Percentiles rank a stretch among this genome's conserved stretches.
Conservation (phyloP, 208 protist species). For the Wallacemonas collosoma region DNA sequence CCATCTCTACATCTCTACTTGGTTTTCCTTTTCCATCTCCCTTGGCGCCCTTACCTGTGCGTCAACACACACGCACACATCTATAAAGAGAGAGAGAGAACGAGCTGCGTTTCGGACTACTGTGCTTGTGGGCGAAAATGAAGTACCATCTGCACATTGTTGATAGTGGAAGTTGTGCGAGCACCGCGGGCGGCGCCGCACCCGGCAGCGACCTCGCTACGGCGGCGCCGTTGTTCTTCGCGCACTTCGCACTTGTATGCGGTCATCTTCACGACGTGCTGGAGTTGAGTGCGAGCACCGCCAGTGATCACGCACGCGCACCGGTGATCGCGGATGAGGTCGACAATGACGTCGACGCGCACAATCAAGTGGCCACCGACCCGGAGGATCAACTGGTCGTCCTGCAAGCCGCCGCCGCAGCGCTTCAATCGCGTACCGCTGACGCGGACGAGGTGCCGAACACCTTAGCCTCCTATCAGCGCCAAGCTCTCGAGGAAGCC, state of each 20-base stretch:
- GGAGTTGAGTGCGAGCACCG: constrained; percentile 72
- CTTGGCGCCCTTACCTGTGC: no score
- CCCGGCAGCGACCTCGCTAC: constrained; percentile 22
- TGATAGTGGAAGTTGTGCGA: constrained; percentile 35
- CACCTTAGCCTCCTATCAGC: not conserved
- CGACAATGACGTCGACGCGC: not conserved
- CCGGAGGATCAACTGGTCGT: constrained; percentile 18
- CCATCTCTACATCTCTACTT: no score
- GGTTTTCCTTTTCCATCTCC: no score
- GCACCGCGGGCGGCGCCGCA: not conserved
- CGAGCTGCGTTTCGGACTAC: constrained; percentile 3
- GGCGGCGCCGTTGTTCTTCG: constrained; percentile 51
- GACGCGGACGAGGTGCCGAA: not conserved
- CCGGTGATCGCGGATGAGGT: not conserved
- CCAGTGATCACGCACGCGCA: constrained; percentile 19
- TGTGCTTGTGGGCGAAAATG: not conserved
- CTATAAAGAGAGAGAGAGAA: not conserved
- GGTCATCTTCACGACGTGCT: constrained; percentile 53
- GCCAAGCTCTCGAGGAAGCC: not conserved
- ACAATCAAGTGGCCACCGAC: constrained; percentile 20
- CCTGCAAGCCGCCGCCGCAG: constrained; percentile 24
- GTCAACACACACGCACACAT: constrained; percentile 9
- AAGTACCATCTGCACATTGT: constrained; percentile 80
- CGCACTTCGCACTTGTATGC: constrained; percentile 74
- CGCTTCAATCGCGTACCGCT: not conserved